Conservation (phyloP, 768 basidiomycete species). For the Mycena alexandri region DNA sequence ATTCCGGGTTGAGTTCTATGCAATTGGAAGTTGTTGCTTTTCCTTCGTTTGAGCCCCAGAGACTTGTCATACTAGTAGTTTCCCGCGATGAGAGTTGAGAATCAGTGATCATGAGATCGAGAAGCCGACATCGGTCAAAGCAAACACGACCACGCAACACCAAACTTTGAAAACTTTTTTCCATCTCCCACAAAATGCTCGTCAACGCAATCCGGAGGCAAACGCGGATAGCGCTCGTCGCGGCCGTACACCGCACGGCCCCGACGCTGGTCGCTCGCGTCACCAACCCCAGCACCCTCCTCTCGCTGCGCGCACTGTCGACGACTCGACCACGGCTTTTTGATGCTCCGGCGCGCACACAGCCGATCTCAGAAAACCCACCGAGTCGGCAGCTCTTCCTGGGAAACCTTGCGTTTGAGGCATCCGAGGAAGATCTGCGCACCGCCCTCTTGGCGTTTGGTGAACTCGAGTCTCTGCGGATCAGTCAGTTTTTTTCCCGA, state of each 20-base stretch:
- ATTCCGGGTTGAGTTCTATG: no score
- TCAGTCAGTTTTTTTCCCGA: constrained; percentile 19
- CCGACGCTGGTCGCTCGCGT: constrained; percentile 11
- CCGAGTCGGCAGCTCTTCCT: constrained; percentile 30
- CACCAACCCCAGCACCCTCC: background rate
- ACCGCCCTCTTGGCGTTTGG: constrained; percentile 4
- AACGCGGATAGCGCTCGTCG: constrained; percentile 47
- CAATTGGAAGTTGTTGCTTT: no score
- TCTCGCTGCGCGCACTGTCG: constrained; percentile 35
- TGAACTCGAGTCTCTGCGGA: constrained; percentile 21
- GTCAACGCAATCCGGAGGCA: constrained; percentile 52
- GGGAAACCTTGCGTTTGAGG: constrained; percentile 33
- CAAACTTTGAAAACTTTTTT: constrained; percentile 15
- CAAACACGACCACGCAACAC: no score
- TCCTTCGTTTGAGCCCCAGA: no score
- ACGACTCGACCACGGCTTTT: constrained; percentile 29
- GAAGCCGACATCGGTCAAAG: no score
- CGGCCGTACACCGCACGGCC: constrained; percentile 11
- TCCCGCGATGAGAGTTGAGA: no score
- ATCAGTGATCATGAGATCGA: no score
- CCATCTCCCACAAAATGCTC: constrained; percentile 48
- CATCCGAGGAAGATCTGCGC: constrained; percentile 27
- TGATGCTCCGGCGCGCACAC: constrained; percentile 16
- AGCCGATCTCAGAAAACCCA: constrained; percentile 17
- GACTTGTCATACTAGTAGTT: no score